These are phyloP conservation scores for Alternaria arbusti DNA, from an alignment of 2,329 filamentous ascomycete species.

Conservation along the genomic window DNA sequence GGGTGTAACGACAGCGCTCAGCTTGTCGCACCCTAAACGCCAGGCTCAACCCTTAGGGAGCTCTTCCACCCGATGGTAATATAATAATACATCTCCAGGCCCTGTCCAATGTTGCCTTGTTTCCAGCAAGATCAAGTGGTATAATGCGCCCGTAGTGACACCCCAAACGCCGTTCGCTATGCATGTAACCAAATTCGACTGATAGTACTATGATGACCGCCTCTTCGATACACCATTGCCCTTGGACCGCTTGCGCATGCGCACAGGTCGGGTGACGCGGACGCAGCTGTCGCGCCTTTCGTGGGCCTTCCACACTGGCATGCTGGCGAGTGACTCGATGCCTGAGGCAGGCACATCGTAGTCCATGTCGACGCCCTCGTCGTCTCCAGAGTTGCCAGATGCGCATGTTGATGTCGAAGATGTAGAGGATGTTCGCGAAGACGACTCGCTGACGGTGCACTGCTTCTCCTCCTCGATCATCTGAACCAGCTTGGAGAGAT, in stretches of 20 bases:
- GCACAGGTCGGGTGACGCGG: conserved; percentile 38
- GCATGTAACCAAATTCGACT: conserved; percentile 18
- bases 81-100: conserved; percentile 4
- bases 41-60: conserved; percentile 47
- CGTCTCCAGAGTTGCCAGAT: conserved; percentile 25
- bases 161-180: conserved; percentile 43
- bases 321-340: conserved; percentile 20
- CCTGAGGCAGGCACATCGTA: conserved; percentile 26
- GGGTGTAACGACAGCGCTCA: conserved; percentile 14
- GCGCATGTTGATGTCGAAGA: conserved; percentile 10
- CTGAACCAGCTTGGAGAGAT: conserved; percentile 51
- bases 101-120: not conserved
- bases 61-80: conserved; percentile 3
- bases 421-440: conserved; percentile 16
- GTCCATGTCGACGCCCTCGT: conserved; percentile 45
- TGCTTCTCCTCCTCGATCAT: conserved; percentile 54
- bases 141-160: conserved; percentile 26
- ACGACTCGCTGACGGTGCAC: conserved; percentile 42
- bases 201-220: conserved; percentile 21
- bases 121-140: conserved; percentile 31
- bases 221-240: conserved; percentile 24
- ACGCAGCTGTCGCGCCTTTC: conserved; percentile 34
- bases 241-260: conserved; percentile 41
- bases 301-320: conserved; percentile 33
- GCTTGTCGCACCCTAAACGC: conserved; percentile 25